Evolutionary conservation across 192 early-diverging fungal genomes (phyloP).

Genomic region (Coemansia sp.): DNA sequence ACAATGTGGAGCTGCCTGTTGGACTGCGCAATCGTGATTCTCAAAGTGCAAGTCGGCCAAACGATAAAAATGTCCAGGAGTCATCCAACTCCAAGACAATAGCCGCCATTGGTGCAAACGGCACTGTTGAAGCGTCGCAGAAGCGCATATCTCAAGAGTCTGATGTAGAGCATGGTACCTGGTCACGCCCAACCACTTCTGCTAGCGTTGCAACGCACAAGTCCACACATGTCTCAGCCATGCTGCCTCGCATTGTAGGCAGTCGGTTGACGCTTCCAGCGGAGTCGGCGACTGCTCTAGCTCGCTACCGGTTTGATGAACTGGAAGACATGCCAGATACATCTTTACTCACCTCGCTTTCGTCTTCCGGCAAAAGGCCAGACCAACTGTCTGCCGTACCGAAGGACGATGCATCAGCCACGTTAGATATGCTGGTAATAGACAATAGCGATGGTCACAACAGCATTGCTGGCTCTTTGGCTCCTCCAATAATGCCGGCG

Average conservation of each 20-base stretch:
- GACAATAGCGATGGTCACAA: constrained; percentile 1
- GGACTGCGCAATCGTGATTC: constrained; percentile 40
- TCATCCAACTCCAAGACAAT: not conserved
- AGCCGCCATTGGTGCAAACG: not conserved
- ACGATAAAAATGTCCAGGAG: not conserved
- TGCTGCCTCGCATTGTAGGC: constrained; percentile 47
- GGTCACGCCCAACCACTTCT: constrained; percentile 45
- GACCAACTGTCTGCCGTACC: not conserved
- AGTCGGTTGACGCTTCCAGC: constrained; percentile 43
- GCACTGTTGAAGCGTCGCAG: not conserved
- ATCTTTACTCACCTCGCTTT: not conserved
- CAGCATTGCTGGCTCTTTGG: not conserved
- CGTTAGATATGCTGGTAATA: constrained; percentile 7
- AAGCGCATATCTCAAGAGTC: constrained; percentile 7
- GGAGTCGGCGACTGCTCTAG: constrained; percentile 31
- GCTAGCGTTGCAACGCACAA: constrained; percentile 24
- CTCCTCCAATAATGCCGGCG: constrained; percentile 6
- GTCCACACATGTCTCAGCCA: constrained; percentile 41
- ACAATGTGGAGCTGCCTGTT: constrained; percentile 36
- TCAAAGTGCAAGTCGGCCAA: not conserved
- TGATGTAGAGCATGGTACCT: constrained; percentile 7
- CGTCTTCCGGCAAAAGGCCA: not conserved
- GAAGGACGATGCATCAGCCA: not conserved
- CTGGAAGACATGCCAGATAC: constrained; percentile 21
- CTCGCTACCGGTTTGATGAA: constrained; percentile 49